Evolutionary conservation across 768 basidiomycete genomes (phyloP).

Genomic region (Tephrocybe sp.): DNA sequence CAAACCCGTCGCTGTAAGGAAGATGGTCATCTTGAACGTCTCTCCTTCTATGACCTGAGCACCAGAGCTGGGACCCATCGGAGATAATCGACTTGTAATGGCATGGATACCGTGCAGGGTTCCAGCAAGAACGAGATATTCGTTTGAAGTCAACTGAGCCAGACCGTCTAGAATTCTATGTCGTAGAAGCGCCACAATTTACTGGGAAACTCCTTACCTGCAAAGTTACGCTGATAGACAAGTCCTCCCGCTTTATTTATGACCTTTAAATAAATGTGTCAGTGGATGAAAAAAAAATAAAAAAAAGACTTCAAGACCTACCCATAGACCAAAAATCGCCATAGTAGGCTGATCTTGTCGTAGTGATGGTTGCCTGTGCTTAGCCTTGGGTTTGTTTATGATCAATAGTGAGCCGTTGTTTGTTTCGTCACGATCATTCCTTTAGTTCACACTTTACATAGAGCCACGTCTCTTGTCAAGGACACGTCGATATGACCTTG

Average conservation of each 20-base stretch:
- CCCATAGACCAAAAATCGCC: conserved; percentile 84
- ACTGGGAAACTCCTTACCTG: conserved; percentile 51
- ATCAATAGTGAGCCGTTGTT: background rate
- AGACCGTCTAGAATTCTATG: conserved; percentile 71
- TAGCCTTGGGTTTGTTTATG: too few species aligned
- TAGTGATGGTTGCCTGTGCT: background rate
- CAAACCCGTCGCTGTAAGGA: conserved; percentile 86
- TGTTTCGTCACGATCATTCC: background rate
- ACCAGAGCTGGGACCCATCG: conserved; percentile 78
- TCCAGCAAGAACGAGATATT: conserved; percentile 93
- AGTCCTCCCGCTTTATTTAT: conserved; percentile 99
- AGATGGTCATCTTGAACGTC: conserved; percentile 90
- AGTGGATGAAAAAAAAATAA: background rate
- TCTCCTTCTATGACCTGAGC: conserved; percentile 96
- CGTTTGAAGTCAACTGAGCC: conserved; percentile 86
- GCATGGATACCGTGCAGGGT: conserved; percentile 98
- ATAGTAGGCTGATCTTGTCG: conserved; percentile 32
- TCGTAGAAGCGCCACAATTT: background rate
- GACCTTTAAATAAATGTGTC: conserved; percentile 48
- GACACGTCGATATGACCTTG: conserved; percentile 7
- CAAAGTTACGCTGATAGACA: conserved; percentile 90
- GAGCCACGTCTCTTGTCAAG: background rate
- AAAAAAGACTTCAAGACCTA: conserved; percentile 27
- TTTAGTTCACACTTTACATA: background rate
- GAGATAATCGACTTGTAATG: conserved; percentile 91